Evolutionary conservation across 306 rosid genomes (phyloP), one percentile per base, ranked within the genome.

Genomic region (Ormosia emarginata): DNA sequence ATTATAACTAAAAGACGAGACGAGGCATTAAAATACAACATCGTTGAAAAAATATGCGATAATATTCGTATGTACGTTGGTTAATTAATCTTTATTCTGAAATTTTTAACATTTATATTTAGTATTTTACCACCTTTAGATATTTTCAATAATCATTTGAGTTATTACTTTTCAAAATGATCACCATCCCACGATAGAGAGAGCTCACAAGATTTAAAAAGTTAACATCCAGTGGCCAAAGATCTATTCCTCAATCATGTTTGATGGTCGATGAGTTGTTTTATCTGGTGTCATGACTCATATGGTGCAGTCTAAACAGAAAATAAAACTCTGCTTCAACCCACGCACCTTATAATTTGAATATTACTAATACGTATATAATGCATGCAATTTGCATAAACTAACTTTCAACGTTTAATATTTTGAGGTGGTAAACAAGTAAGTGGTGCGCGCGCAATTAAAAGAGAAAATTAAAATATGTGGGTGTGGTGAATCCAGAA

Each of bases 41-140:
- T 75, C 79, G 76, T 69, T 75, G 88, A 79, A 47, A 72, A 68
- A 44, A 67, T 33, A 53, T 3, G 75, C 15, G 44, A 71, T 70
- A 29, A 10, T 49, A 63, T 37, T 52, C 14, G 65, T 15, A 10
- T 32, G 24, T 49, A 58, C 49, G 46, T 55, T 4, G 32, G 67
- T 49, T 59, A 15, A 47, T 62, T 63, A 18, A 7, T 11, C 74
- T 15, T 12, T 37, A 56, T 55, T 68, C 29, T 52, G 63, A 77
- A 46, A 50, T 3, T 77, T 61, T 46, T 9, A 49, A 32, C 6
- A 12, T 34, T 34, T 49, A 34, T 7, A 43, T 33, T 41, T 57
- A 40, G 11, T 29, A 56, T 11, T 55, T 74, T 53, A 49, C 13
- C 76, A 3, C 36, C 59, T 18, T 18, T 50, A 18, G 47, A 36